These are phyloP conservation scores for Pseudopyricularia cyperi DNA, from an alignment of 2,329 filamentous ascomycete genomes.

Conservation along the genomic window DNA sequence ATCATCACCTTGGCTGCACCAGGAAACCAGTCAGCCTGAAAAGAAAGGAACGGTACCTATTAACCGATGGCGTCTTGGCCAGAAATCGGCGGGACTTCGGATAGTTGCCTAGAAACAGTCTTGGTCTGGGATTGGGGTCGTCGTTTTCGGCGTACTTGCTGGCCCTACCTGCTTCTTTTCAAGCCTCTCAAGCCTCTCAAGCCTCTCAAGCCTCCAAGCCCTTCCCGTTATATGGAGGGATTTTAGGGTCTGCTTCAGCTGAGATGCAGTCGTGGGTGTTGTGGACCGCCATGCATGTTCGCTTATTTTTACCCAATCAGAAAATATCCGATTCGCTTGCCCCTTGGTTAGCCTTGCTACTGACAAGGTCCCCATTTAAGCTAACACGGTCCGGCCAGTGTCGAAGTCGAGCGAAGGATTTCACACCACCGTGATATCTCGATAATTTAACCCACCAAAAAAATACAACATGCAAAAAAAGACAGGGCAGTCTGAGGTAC, in stretches of 20 bases:
- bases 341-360: conserved; percentile 5
- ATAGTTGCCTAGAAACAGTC: neutral
- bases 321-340: conserved; percentile 18
- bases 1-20: neutral
- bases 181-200: neutral
- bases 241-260: neutral
- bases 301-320: conserved; percentile 22
- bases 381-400: neutral
- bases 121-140: neutral
- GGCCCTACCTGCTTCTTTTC: neutral
- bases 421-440: neutral
- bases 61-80: neutral
- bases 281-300: conserved; percentile 8
- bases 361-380: neutral
- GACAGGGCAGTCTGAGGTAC: too few species aligned
- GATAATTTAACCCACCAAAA: neutral
- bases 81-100: neutral
- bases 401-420: neutral
- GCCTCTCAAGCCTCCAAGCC: too few species aligned
- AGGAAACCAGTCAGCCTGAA: neutral
- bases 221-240: neutral
- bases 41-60: neutral
- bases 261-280: neutral
- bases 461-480: neutral
- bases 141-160: neutral